Base-by-base conservation (phyloP, 2,329 filamentous ascomycete genomes). In the Hymenoscyphus scutula region DNA sequence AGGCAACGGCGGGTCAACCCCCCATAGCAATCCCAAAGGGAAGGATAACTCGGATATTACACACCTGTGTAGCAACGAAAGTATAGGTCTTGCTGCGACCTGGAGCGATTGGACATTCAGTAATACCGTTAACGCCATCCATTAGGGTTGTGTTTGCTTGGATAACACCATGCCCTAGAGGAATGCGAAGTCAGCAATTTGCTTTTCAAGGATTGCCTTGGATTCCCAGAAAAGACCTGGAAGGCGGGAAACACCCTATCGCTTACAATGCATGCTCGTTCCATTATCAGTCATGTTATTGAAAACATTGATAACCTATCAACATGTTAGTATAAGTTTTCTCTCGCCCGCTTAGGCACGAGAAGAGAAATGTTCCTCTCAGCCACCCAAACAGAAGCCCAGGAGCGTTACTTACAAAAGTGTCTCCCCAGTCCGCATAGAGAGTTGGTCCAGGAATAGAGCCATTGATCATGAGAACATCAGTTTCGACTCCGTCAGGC, bases 241-340 rank as follows among this genome's bases (percentile, higher is more conserved):
- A n/a, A n/a, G n/a, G n/a, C n/a, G n/a, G n/a, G n/a, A n/a, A n/a
- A n/a, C n/a, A n/a, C n/a, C n/a, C n/a, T n/a, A n/a, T n/a, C n/a
- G n/a, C 60, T 61, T 64, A 64, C 59, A n/a, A n/a, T n/a, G n/a
- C n/a, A n/a, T n/a, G n/a, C n/a, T n/a, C n/a, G n/a, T n/a, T n/a
- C 72, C 75, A 23, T 78, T 83, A 15, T 91, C 82, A 58, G 85
- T 83, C 51, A 77, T 69, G n/a, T 67, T 63, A 74, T 94, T 94
- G 74, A 84, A 81, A 56, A 92, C 82, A 45, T 85, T 85, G 53
- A 91, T 83, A 57, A 89, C 41, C 41, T 48, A n/a, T 7, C 3
- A 23, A 48, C 6, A 45, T 23, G 41, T 48, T 48, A 48, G 41
- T 10, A 48, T 23, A 23, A 11, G 19, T n/a, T 48, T 19, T 48